A percentile compares a stretch with the other conserved stretches of the same genome.
phyloP scores from a whole-genome alignment of 2,329 filamentous ascomycete species.

The Talaromyces islandicus region DNA sequence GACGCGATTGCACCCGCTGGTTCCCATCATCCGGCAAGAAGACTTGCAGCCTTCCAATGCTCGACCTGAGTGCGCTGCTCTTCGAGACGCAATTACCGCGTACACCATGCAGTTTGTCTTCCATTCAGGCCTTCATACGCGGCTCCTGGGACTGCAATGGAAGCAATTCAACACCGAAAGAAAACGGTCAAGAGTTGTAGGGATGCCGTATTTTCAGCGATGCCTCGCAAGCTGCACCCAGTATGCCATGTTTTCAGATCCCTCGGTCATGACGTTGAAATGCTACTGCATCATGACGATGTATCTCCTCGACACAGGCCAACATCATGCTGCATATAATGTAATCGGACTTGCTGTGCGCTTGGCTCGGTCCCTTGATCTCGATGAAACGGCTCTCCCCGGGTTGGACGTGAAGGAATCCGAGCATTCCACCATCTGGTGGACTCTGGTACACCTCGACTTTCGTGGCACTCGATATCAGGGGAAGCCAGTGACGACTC shows the following conservation, averaged over 20 bases:
- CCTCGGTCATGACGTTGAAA: slow-evolving; percentile 13
- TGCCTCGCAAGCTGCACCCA: slow-evolving; percentile 12
- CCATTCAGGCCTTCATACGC: slow-evolving; percentile 13
- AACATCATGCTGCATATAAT: slow-evolving; percentile 18
- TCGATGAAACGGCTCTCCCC: slow-evolving; percentile 1
- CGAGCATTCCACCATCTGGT: slow-evolving; percentile 13
- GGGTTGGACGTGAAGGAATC: background rate
- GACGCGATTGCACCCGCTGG: slow-evolving; percentile 11
- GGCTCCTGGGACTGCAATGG: slow-evolving; percentile 15
- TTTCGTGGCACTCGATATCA: slow-evolving; percentile 16
- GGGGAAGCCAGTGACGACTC: slow-evolving; percentile 13
- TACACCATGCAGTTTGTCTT: slow-evolving; percentile 15
- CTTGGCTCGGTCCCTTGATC: slow-evolving; percentile 15
- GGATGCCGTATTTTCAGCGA: slow-evolving; percentile 17
- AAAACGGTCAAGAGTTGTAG: slow-evolving; percentile 3
- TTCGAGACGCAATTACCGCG: slow-evolving; percentile 16
- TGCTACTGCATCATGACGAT: slow-evolving; percentile 17
- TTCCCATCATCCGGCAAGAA: slow-evolving; percentile 9
- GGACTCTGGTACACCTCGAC: slow-evolving; percentile 16
- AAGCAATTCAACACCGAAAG: slow-evolving; percentile 7
- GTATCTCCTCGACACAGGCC: slow-evolving; percentile 16
- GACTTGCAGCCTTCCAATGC: slow-evolving; percentile 2
- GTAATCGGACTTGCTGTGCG: slow-evolving; percentile 17
- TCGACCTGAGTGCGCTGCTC: background rate
- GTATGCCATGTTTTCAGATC: slow-evolving; percentile 12